Evolutionary conservation across 179 eudicot genomes (phyloP), one percentile per base, ranked within the genome.

Genomic region (Beta lomatogona): DNA sequence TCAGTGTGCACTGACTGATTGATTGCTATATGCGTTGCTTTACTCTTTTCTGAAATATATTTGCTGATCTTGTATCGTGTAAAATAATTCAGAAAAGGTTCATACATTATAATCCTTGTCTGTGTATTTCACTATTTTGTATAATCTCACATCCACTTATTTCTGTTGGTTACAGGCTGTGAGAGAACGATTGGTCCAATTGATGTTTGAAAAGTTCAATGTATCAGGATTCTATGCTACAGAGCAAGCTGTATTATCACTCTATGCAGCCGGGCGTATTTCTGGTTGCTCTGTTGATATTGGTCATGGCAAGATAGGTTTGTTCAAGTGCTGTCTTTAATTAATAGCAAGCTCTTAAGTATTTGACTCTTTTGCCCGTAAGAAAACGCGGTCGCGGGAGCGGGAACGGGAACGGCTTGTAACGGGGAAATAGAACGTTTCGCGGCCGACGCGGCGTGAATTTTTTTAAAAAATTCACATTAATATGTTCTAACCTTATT

Each of bases 281-380:
- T 96, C 99, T 28, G 99, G 98, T 77, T 94, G 99, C 84, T 85
- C 97, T 36, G 99, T 96, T 79, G 99, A 94, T 87, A 88, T 94
- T 80, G 99, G 99, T 72, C 99, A 96, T 87, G 99, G 99, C 58
- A 92, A 94, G 88, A 91, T 94, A 84, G 99, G 99, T 93, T 86
- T 77, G 81, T 70, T 11, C 77, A 68, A 58, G 53, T 79, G 64
- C 72, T 53, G 5, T 5, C 76, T 41, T 18, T 61, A 41, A 36
- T 5, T 18, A 22, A 48, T 36, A 31, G 67, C 48, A 65, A 73
- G 36, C 21, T 68, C 79, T 63, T 22, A 31, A 60, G 63, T 82
- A 10, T 69, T n/a, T 31, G 6, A 50, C 36, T 77, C 58, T 8
- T 72, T 25, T 9, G 68, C 6, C 19, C 2, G 41, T 21, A 4